Conservation (phyloP, 805 yeast species). For the Suhomyces xylopsoci region DNA sequence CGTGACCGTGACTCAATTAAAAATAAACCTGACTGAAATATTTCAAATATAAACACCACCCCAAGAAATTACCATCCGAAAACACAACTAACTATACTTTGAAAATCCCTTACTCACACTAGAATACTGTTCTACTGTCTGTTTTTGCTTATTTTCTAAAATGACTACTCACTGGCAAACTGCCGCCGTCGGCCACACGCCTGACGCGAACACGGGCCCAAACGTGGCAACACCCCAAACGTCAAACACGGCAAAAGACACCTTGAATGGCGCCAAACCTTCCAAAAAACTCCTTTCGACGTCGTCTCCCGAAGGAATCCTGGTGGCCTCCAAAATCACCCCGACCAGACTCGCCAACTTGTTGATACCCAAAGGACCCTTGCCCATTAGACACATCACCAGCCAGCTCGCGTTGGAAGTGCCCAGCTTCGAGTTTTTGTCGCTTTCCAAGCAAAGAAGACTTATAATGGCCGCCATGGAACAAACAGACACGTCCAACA, state of each 20-base stretch:
- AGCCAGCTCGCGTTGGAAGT: conserved; percentile 71
- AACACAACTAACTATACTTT: no score
- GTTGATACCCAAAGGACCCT: conserved; percentile 72
- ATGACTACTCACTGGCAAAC: conserved; percentile 1
- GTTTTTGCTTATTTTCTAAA: not conserved
- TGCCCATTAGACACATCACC: conserved; percentile 88
- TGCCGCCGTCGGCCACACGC: not conserved
- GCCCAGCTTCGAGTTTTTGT: conserved; percentile 73
- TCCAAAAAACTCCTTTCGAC: conserved; percentile 50
- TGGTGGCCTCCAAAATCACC: conserved; percentile 82
- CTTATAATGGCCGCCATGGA: conserved; percentile 88
- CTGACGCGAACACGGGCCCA: not conserved
- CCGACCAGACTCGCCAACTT: conserved; percentile 71
- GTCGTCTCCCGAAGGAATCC: conserved; percentile 82
- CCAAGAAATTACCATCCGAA: no score
- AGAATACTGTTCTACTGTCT: no score
- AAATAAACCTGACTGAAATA: conserved; percentile 4
- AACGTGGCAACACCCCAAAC: not conserved
- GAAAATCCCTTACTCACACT: no score
- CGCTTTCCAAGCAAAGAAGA: conserved; percentile 85
- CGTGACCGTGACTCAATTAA: conserved; percentile 5
- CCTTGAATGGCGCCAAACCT: not conserved
- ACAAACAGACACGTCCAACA: conserved; percentile 56
- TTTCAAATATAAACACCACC: not conserved
- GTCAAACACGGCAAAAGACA: not conserved